Conservation (phyloP, 2,329 filamentous ascomycete species). For the Karstenula rhodostoma region DNA sequence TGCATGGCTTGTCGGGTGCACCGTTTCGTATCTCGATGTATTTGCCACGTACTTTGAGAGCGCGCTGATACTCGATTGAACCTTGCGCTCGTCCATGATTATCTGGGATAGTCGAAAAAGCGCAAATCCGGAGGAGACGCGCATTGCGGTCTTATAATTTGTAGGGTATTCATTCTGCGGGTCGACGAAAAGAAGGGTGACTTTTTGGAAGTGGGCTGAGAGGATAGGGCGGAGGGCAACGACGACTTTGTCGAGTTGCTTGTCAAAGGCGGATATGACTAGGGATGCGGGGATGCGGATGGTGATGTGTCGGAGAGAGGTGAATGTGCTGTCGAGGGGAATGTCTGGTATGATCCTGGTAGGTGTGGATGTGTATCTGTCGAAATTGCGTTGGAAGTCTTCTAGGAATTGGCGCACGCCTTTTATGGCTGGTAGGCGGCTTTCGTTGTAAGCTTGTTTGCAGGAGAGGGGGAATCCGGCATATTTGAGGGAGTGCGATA, state of each 20-base stretch:
- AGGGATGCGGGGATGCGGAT: neutral
- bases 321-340: neutral
- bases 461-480: neutral
- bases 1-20: neutral
- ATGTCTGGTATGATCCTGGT: neutral
- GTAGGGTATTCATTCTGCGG: conserved; percentile 2
- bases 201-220: conserved; percentile 7
- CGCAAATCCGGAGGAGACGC: conserved; percentile 1
- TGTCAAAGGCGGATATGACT: neutral
- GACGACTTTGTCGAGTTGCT: conserved; percentile 5
- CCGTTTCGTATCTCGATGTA: neutral
- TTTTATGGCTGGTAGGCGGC: conserved; percentile 1
- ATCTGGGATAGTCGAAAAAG: conserved; percentile 8
- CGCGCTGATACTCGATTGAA: conserved; percentile 1
- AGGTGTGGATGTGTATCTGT: neutral
- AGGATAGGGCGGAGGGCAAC: conserved; percentile 4
- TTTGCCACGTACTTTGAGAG: neutral
- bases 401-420: neutral
- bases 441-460: conserved; percentile 2
- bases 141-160: neutral
- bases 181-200: conserved; percentile 8
- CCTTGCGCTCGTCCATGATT: conserved; percentile 6
- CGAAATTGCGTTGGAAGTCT: neutral
- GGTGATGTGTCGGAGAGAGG: neutral
- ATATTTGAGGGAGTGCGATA: neutral